phyloP scores from a whole-genome alignment of 345 rosid genomes.

The Salix dunnii region DNA sequence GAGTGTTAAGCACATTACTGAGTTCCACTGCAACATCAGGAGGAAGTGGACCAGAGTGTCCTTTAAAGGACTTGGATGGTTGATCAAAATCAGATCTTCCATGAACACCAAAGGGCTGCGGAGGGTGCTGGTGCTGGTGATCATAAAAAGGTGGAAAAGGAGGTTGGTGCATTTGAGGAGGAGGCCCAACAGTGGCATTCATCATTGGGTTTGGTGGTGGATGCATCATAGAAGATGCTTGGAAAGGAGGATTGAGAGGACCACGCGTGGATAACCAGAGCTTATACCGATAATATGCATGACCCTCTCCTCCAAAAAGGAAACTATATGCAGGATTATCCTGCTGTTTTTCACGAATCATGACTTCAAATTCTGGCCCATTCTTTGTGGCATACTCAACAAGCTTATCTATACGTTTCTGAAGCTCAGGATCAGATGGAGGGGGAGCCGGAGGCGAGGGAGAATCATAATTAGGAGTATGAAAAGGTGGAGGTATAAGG shows the following conservation, averaged over 20 bases:
- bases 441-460: conserved; percentile 67
- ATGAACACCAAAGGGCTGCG: conserved; percentile 53
- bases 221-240: conserved; percentile 58
- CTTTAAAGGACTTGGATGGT: conserved; percentile 56
- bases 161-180: conserved; percentile 73
- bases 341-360: conserved; percentile 93
- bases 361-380: conserved; percentile 94
- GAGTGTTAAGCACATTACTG: conserved; percentile 59
- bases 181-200: conserved; percentile 48
- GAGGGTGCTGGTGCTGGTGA: conserved; percentile 63
- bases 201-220: conserved; percentile 66
- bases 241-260: conserved; percentile 59
- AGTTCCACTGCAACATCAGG: conserved; percentile 87
- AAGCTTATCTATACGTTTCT: conserved; percentile 92
- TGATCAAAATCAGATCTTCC: conserved; percentile 77
- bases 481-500: conserved; percentile 62
- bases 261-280: conserved; percentile 69
- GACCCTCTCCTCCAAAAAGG: conserved; percentile 93
- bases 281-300: conserved; percentile 78
- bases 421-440: conserved; percentile 95
- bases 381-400: conserved; percentile 86
- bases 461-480: conserved; percentile 53
- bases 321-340: conserved; percentile 90
- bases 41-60: conserved; percentile 81
- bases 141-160: conserved; percentile 79